Percentiles rank a stretch among this genome's conserved stretches.
Conservation (phyloP, 1,284 basidiomycete genomes). For the Fomitopsis schrenkii region DNA sequence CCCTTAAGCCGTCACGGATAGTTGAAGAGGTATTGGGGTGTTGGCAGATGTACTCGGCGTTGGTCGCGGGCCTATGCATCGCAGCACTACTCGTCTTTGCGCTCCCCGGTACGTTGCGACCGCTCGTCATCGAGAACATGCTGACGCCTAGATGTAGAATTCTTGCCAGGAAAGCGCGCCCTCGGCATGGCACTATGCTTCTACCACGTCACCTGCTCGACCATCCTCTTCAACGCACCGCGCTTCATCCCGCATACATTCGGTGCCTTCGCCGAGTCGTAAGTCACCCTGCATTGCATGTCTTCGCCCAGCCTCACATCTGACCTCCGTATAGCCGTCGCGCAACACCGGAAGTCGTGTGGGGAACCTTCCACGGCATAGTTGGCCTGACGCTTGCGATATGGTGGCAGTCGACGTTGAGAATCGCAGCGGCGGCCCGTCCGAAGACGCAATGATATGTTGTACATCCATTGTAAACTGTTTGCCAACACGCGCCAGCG, state of each 20-base stretch:
- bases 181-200: constrained; percentile 71
- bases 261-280: constrained; percentile 59
- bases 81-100: constrained; percentile 55
- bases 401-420: constrained; percentile 74
- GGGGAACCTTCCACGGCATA: constrained; percentile 68
- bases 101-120: constrained; percentile 51
- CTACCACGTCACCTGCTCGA: constrained; percentile 74
- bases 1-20: background rate
- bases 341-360: constrained; percentile 61
- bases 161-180: constrained; percentile 80
- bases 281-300: constrained; percentile 23
- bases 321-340: constrained; percentile 37
- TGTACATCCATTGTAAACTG: background rate
- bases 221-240: constrained; percentile 70
- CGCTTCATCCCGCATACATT: constrained; percentile 75
- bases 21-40: background rate
- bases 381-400: constrained; percentile 60
- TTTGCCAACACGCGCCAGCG: too few species aligned
- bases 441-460: constrained; percentile 18
- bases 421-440: constrained; percentile 41
- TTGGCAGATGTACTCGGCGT: constrained; percentile 56
- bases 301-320: background rate
- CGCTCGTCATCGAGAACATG: background rate
- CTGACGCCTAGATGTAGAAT: constrained; percentile 45
- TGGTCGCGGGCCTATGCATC: constrained; percentile 56